These are phyloP conservation scores for Zizania latifolia DNA, from an alignment of 176 grass and related monocot species.

Conservation along the genomic window DNA sequence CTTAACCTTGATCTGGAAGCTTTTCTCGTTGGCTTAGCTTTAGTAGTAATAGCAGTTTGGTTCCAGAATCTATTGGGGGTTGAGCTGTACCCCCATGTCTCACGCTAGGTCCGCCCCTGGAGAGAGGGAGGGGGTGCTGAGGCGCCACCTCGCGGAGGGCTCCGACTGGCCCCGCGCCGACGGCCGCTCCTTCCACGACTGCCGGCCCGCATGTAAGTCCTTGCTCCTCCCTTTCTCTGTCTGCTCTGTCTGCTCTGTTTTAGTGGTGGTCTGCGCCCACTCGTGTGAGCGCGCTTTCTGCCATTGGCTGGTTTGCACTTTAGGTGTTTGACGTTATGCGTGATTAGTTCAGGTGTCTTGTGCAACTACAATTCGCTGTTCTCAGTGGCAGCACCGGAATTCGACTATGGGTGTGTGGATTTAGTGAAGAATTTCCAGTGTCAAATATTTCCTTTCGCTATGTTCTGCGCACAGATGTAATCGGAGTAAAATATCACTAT, in stretches of 20 bases:
- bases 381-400: background rate
- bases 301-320: background rate
- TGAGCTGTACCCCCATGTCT: too few relatives aligned
- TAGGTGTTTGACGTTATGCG: conserved; percentile 48
- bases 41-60: too few relatives aligned
- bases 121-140: conserved; percentile 45
- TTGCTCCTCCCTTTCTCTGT: background rate
- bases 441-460: background rate
- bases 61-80: too few relatives aligned
- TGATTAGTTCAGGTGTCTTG: background rate
- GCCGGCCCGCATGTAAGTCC: conserved; percentile 65
- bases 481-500: background rate
- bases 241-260: background rate
- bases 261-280: background rate
- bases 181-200: conserved; percentile 65
- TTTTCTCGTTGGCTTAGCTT: too few relatives aligned
- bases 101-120: too few relatives aligned
- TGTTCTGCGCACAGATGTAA: background rate
- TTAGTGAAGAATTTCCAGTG: background rate
- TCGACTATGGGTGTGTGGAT: background rate
- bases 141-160: conserved; percentile 61
- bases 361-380: background rate
- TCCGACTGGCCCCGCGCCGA: conserved; percentile 64
- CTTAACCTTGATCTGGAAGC: too few relatives aligned
- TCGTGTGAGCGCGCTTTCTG: background rate